These are phyloP conservation scores for Xylariomycetidae sp. DNA, from an alignment of 2,329 filamentous ascomycete species.

Conservation along the genomic window DNA sequence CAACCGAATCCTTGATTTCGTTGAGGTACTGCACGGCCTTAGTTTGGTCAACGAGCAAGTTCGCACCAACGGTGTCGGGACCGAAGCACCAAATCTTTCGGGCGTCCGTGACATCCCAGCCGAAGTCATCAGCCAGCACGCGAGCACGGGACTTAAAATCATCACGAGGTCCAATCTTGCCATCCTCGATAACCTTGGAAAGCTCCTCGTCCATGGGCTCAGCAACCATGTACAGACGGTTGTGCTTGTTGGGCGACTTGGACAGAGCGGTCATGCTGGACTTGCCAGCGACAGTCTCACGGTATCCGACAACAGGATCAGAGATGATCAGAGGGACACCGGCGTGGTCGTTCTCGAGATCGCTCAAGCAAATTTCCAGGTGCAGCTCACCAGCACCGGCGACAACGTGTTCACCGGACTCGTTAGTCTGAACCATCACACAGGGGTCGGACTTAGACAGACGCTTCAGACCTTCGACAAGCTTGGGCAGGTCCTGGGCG, in stretches of 20 bases:
- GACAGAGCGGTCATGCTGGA: constrained; percentile 96
- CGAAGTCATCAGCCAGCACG: constrained; percentile 91
- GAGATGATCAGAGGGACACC: constrained; percentile 97
- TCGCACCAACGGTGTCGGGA: constrained; percentile 95
- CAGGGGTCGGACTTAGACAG: constrained; percentile 99
- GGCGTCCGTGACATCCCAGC: constrained; percentile 99
- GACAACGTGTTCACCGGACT: constrained; percentile 97
- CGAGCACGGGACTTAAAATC: constrained; percentile 99
- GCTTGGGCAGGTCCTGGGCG: constrained; percentile 98
- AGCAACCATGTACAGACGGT: constrained; percentile 96
- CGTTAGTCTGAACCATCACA: constrained; percentile 82
- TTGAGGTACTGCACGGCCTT: constrained; percentile 99
- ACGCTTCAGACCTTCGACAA: constrained; percentile 99
- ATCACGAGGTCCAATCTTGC: constrained; percentile 91
- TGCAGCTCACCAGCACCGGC: constrained; percentile 99
- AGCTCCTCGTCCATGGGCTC: constrained; percentile 91
- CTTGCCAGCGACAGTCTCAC: constrained; percentile 82
- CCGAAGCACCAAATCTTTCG: constrained; percentile 99
- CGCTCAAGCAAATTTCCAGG: constrained; percentile 99
- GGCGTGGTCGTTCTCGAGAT: constrained; percentile 99
- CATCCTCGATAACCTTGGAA: constrained; percentile 79
- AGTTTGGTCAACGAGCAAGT: constrained; percentile 98
- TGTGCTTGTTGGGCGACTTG: constrained; percentile 99
- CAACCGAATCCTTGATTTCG: constrained; percentile 99
- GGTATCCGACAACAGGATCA: constrained; percentile 97